Evolutionary conservation across 1,284 basidiomycete genomes (phyloP), one percentile per base, ranked within the genome.

Genomic region (Sporisorium exsertum): DNA sequence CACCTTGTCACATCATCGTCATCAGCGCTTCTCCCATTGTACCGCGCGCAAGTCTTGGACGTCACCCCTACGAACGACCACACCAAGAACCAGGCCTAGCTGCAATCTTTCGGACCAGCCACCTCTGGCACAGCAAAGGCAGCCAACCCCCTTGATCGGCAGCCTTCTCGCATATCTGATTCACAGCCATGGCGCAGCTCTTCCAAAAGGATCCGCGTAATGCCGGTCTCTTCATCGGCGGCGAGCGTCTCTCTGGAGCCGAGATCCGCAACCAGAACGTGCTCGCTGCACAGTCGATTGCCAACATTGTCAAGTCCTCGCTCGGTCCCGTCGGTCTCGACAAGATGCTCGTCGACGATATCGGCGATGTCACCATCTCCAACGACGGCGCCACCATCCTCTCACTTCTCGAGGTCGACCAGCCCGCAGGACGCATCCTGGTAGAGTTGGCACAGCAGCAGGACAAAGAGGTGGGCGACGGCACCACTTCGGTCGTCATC

Each of bases 351-450:
- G 96, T 99, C 29, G 96, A 99, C 87, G 97, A 98, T 87, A 96
- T 99, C 81, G 97, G 97, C 81, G 97, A 99, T 89, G 95, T 99
- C 49, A 99, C 96, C 43, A 99, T 99, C 86, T 97, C 96, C 64
- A 99, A 99, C 87, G 97, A 99, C 87, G 97, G 97, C 56, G 97
- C 97, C 26, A 99, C 97, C 33, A 99, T 99, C 80, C 91, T 99
- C 47, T 92, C 93, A 37, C 89, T 99, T 24, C 88, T 98, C 50
- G 91, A 94, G 47, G 95, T 97, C 57, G 85, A 95, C 79, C 94
- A 97, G 85, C 95, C 96, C 47, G 94, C 96, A 7, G 95, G 88
- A 35, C 91, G 94, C 72, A 96, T 99, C 73, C 94, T 99, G 77
- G 96, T 99, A 58, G 95, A 98, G 87, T 91, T 99, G 49, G 95